Percentiles rank a stretch among this genome's conserved stretches.
phyloP scores from a whole-genome alignment of 1,284 basidiomycete genomes.

The Sporisorium graminicola region DNA sequence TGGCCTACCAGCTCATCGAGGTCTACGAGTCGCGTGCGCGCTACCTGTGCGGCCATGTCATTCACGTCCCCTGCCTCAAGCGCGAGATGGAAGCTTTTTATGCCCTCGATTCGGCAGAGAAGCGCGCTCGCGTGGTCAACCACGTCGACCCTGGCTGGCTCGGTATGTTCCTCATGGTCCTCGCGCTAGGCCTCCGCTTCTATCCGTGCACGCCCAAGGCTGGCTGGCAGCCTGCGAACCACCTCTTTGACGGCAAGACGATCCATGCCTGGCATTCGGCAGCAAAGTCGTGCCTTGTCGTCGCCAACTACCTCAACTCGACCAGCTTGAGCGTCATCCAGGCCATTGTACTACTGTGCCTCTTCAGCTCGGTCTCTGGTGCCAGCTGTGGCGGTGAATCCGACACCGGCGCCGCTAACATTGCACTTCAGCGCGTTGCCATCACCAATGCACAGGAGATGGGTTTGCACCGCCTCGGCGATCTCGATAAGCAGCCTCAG shows the following conservation, averaged over 20 bases:
- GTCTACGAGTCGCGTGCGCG: constrained; percentile 57
- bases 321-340: constrained; percentile 61
- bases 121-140: constrained; percentile 62
- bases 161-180: constrained; percentile 57
- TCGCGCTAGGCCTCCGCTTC: constrained; percentile 63
- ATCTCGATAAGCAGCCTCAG: constrained; percentile 53
- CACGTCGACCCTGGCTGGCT: constrained; percentile 65
- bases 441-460: constrained; percentile 66
- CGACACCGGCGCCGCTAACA: constrained; percentile 36
- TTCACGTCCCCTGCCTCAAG: constrained; percentile 58
- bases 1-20: constrained; percentile 58
- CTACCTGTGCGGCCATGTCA: constrained; percentile 54
- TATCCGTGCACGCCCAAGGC: constrained; percentile 57
- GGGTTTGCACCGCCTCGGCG: constrained; percentile 64
- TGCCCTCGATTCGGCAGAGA: constrained; percentile 55
- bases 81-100: constrained; percentile 62
- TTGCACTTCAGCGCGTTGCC: constrained; percentile 53
- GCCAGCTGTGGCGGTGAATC: constrained; percentile 31
- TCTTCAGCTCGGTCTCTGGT: constrained; percentile 43
- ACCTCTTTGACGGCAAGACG: constrained; percentile 63
- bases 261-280: constrained; percentile 63
- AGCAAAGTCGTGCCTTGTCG: constrained; percentile 57
- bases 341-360: constrained; percentile 55
- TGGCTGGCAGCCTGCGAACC: constrained; percentile 42
- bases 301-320: constrained; percentile 59